Conservation (phyloP, 768 basidiomycete species). For the Paxillus ammoniavirescens region DNA sequence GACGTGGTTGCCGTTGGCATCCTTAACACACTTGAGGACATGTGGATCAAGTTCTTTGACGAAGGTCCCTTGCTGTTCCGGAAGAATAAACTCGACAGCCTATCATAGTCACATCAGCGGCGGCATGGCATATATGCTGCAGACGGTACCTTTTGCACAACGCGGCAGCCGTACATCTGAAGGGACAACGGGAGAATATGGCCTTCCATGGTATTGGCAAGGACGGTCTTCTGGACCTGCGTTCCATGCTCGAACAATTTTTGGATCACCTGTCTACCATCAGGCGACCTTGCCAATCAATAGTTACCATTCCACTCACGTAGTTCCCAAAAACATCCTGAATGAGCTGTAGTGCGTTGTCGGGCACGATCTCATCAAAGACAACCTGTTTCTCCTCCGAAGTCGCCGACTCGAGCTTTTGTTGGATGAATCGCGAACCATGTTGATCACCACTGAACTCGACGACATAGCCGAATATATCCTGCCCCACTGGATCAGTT, state of each 20-base stretch:
- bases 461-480: conserved; percentile 79
- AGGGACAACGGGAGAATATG: conserved; percentile 74
- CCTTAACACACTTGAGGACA: conserved; percentile 83
- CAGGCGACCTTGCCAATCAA: neutral
- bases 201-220: conserved; percentile 74
- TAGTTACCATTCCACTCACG: conserved; percentile 42
- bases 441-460: conserved; percentile 96
- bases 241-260: conserved; percentile 90
- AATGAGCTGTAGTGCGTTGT: conserved; percentile 71
- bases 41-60: conserved; percentile 78
- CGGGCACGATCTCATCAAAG: conserved; percentile 86
- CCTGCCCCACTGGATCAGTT: conserved; percentile 44
- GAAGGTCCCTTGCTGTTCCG: conserved; percentile 74
- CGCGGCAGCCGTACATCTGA: conserved; percentile 96
- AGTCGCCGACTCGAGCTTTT: conserved; percentile 74
- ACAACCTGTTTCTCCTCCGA: conserved; percentile 75
- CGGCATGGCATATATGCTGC: neutral
- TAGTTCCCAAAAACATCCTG: conserved; percentile 97
- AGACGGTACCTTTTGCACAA: conserved; percentile 79
- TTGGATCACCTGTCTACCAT: conserved; percentile 72
- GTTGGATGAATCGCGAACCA: conserved; percentile 97
- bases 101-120: conserved; percentile 31
- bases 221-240: conserved; percentile 63
- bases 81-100: conserved; percentile 80
- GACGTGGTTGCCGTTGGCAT: conserved; percentile 94